Evolutionary conservation across 331 rosid genomes (phyloP), one percentile per base, ranked within the genome.

Genomic region (Rosa hybrid): DNA sequence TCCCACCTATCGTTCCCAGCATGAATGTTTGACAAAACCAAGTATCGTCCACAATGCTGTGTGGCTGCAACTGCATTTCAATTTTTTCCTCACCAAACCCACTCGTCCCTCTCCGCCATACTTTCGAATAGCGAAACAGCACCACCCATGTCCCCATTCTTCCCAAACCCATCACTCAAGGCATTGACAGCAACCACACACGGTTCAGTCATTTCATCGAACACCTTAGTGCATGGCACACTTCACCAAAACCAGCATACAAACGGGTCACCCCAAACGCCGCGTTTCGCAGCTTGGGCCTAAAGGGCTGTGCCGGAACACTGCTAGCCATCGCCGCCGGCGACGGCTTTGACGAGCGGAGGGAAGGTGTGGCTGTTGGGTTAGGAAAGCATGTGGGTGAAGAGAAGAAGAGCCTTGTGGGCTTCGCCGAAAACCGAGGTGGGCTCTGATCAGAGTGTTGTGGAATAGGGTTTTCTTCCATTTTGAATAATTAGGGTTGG

Each of bases 291-390:
- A 48, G 82, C 94, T 81, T 91, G 97, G 3, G 86, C 48, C 30
- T 92, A 95, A 67, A 94, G 87, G 50, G 84, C 21, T 20, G 74
- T 78, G 48, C 81, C 86, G 68, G 82, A 59, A 42, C 45, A n/a
- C 21, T 69, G 72, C 63, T 3, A 21, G 5, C 63, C 62, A 8
- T 3, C 25, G 9, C 25, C 57, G 48, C 12, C 16, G 76, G 68
- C 46, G 41, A 85, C 85, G 30, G 90, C 79, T 75, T 92, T 94
- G 79, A 92, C 78, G 53, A 91, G 83, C 0, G 91, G 84, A 6
- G 98, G 94, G 81, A 92, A 90, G 0, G 97, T 94, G 85, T 84
- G 84, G 82, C 80, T 75, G 81, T 92, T 94, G 59, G 97, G 97
- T 14, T 81, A 83, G 42, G 82, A 73, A 46, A 94, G 94, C 98